Evolutionary conservation across 202 grass and related monocot species (phyloP).

Genomic region (Sporobolus alterniflorus): DNA sequence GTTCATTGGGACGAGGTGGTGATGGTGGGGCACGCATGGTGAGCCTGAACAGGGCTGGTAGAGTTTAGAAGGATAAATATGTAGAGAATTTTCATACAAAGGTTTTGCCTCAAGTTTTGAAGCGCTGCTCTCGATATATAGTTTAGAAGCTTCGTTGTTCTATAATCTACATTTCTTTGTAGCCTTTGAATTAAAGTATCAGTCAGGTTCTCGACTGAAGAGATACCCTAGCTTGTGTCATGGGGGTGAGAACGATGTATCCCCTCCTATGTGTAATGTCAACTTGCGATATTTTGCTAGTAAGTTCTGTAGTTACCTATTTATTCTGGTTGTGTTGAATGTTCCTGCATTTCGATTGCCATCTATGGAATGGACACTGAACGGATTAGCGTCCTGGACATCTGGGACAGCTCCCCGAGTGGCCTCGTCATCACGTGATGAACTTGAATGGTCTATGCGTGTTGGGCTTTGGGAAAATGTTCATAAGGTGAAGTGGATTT

Average conservation of each 20-base stretch:
- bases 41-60: constrained; percentile 71
- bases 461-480: too few species aligned
- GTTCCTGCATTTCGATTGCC: too few species aligned
- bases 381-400: too few species aligned
- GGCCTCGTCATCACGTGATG: too few species aligned
- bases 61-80: constrained; percentile 50
- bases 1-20: constrained; percentile 52
- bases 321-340: background rate
- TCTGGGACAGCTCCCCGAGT: too few species aligned
- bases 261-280: constrained; percentile 26
- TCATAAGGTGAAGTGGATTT: too few species aligned
- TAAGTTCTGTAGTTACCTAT: background rate
- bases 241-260: constrained; percentile 29
- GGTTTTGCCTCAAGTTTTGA: constrained; percentile 12
- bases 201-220: background rate
- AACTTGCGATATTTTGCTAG: constrained; percentile 1
- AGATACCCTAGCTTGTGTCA: constrained; percentile 7
- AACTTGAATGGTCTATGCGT: too few species aligned
- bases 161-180: background rate
- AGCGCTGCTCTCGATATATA: constrained; percentile 9
- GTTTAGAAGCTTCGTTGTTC: background rate
- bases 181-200: constrained; percentile 15
- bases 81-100: background rate
- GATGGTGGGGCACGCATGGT: constrained; percentile 79
- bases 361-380: too few species aligned